phyloP scores from a whole-genome alignment of 352 stramenopile species.

The Phytophthora sansomeana region DNA sequence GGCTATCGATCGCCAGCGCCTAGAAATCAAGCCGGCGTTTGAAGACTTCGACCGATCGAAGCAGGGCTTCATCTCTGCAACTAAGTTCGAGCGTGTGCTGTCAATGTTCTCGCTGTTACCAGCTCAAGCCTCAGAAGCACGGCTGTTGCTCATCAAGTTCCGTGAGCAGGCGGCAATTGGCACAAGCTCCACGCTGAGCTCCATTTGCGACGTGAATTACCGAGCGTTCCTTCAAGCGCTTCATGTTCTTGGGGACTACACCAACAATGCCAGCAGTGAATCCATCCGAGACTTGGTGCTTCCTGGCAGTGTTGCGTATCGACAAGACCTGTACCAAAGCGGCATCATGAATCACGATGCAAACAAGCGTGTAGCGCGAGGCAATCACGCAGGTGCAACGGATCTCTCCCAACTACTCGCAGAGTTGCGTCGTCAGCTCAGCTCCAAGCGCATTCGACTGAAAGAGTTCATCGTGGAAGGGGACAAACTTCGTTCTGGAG shows the following conservation, averaged over 20 bases:
- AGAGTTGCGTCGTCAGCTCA: slow-evolving; percentile 71
- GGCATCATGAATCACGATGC: slow-evolving; percentile 37
- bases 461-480: slow-evolving; percentile 87
- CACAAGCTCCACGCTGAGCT: slow-evolving; percentile 59
- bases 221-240: slow-evolving; percentile 79
- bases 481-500: slow-evolving; percentile 80
- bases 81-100: slow-evolving; percentile 86
- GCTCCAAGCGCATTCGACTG: slow-evolving; percentile 71
- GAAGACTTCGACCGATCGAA: slow-evolving; percentile 86
- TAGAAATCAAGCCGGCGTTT: slow-evolving; percentile 84
- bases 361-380: slow-evolving; percentile 42
- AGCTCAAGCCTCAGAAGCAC: slow-evolving; percentile 48
- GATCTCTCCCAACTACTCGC: slow-evolving; percentile 59
- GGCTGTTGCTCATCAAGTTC: slow-evolving; percentile 81
- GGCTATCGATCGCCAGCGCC: slow-evolving; percentile 67
- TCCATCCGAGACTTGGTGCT: slow-evolving; percentile 38
- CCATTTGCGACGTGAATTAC: slow-evolving; percentile 87
- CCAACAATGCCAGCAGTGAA: slow-evolving; percentile 19
- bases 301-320: slow-evolving; percentile 67
- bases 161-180: slow-evolving; percentile 61
- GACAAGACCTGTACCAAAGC: slow-evolving; percentile 60
- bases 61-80: slow-evolving; percentile 79
- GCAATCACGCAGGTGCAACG: slow-evolving; percentile 27
- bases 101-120: slow-evolving; percentile 78
- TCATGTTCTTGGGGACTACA: slow-evolving; percentile 46